Evolutionary conservation across 2,329 filamentous ascomycete genomes (phyloP), one percentile per base, ranked within the genome.

Genomic region (Lecanicillium sp.): DNA sequence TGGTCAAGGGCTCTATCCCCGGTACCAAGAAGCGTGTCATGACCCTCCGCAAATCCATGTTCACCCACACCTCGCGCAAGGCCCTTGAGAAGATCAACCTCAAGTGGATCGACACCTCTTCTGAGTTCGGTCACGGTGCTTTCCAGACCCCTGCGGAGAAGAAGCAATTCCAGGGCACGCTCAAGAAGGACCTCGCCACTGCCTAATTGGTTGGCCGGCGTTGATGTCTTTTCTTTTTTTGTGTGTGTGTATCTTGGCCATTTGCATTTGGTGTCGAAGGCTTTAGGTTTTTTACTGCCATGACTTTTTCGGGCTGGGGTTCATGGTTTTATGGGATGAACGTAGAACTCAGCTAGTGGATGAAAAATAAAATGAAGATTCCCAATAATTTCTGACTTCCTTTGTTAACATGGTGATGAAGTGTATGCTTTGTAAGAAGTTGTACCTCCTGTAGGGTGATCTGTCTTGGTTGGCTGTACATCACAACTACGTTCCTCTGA

Each of bases 81-180:
- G 86, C 92, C 41, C 78, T 95, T 63, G 92, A 98, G 84, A 96
- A 98, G 86, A 85, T 96, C 68, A 86, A 90, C 64, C 85, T 98
- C 76, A 98, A 98, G 76, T 98, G 92, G 92, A 98, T 98, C 84
- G 92, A 98, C 64, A 98, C 92, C 59, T 95, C 89, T 48, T 95
- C 89, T 75, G 94, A 98, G 80, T 98, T 98, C 71, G 92, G 92
- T 71, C 92, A 98, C 77, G 92, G 92, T 81, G 90, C 88, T 62
- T 98, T 94, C 87, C 92, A 98, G 79, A 98, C 92, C 50, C 75
- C 83, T 53, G 84, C 85, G 63, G 92, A 98, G 85, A 98, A 98
- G 88, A 86, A 85, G 75, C 81, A 87, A 67, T 92, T 87, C 79
- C 69, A 95, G 72, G 92, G 92, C 75, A 94, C 88, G 44, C 87